Evolutionary conservation across 176 grass and related monocot genomes (phyloP).

Genomic region (Pontederia crassipes): DNA sequence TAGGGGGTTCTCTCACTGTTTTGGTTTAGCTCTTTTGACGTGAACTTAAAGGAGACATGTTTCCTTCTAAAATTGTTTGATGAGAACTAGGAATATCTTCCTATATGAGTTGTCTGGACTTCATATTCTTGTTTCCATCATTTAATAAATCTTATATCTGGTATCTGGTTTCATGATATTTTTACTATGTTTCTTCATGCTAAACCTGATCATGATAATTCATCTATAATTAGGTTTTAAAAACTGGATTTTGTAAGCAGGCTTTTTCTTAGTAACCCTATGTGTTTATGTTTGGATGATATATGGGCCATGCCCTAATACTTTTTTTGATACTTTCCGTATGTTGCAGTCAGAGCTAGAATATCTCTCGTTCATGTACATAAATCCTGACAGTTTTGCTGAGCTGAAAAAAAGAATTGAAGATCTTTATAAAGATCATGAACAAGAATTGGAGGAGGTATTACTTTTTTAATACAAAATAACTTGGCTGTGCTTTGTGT

Average conservation of each 20-base stretch:
- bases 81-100: no score
- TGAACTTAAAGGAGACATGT: no score
- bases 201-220: no score
- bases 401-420: slow-evolving; percentile 85
- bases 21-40: no score
- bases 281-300: not conserved
- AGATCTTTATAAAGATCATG: slow-evolving; percentile 59
- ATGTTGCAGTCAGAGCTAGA: slow-evolving; percentile 84
- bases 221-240: no score
- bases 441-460: slow-evolving; percentile 93
- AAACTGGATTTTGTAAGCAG: slow-evolving; percentile 3
- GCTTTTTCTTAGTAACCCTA: not conserved
- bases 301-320: not conserved
- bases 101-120: no score
- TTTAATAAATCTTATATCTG: no score
- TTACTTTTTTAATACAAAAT: not conserved
- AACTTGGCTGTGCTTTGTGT: not conserved
- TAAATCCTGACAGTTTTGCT: slow-evolving; percentile 53
- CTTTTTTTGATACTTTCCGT: slow-evolving; percentile 1
- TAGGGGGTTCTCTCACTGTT: no score
- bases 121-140: no score
- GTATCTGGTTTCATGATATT: no score
- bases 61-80: no score
- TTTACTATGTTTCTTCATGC: no score
- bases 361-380: slow-evolving; percentile 94